Base-by-base conservation (phyloP, 163 green algal species). In the Chlorella variabilis region DNA sequence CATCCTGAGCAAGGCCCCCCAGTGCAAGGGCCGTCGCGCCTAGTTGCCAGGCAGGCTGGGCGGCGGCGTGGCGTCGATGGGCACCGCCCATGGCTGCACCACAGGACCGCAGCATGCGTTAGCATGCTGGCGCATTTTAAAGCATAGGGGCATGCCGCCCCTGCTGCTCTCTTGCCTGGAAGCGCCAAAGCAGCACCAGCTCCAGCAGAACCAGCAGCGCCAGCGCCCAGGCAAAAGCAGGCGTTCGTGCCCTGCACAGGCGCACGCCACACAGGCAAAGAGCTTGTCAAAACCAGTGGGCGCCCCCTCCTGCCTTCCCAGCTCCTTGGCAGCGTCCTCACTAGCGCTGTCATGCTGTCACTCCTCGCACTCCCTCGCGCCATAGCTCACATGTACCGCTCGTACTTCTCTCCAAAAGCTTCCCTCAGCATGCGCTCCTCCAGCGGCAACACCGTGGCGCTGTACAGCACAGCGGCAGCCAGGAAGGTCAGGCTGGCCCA, bases 391-490 rank as follows among this genome's bases (percentile, higher is more conserved):
- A 20, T 67, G 33, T 84, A 87, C 27, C 51, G 45, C 17, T 48
- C 27, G 69, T 87, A 87, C 39, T 83, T 31, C 20, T 75, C 76
- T 1, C 65, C 65, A 68, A 84, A 87, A 0, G 75, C 68, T 27
- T 83, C 67, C 13, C 25, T 29, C 77, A 87, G 70, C 83, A 87
- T 84, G 62, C 78, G 62, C 84, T 86, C 80, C 68, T 89, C 84
- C 3, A 45, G 58, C 1, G 73, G 79, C 49, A 89, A 61, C 31
- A 84, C 75, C 4, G 78, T 84, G 27, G 34, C 68, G n/a, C 27
- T 27, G 67, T 89, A 89, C 2, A 89, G 36, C n/a, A 49, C 25
- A 45, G 86, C 86, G 38, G 84, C 70, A 1, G 49, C 34, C 18
- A 63, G 20, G 68, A 89, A 89, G 5, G 70, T 74, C 25, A 49